Percentiles rank a stretch among this genome's conserved stretches.
phyloP scores from a whole-genome alignment of 306 rosid species.

The Psophocarpus tetragonolobus region DNA sequence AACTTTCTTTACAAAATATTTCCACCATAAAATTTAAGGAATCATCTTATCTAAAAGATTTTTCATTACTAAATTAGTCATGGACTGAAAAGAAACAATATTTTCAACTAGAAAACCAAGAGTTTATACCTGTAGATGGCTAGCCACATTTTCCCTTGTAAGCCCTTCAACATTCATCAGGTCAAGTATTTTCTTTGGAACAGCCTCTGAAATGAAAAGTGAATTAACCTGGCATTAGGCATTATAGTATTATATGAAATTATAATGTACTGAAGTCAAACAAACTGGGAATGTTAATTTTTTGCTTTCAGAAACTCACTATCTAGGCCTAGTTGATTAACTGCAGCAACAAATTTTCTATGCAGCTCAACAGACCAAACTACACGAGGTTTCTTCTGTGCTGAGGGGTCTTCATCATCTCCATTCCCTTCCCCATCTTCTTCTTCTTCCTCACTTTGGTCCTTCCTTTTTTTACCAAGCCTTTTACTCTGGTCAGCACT shows the following conservation, averaged over 20 bases:
- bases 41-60: not conserved
- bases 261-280: not conserved
- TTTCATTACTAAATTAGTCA: not conserved
- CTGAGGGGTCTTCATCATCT: constrained; percentile 67
- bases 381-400: constrained; percentile 74
- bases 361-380: constrained; percentile 85
- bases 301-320: constrained; percentile 53
- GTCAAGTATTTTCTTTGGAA: constrained; percentile 92
- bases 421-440: constrained; percentile 59
- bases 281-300: not conserved
- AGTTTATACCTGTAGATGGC: constrained; percentile 78
- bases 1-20: not conserved
- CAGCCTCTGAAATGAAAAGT: constrained; percentile 62
- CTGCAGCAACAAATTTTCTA: constrained; percentile 76
- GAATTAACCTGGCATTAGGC: constrained; percentile 29
- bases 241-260: not conserved
- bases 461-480: constrained; percentile 59
- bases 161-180: constrained; percentile 86
- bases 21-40: not conserved
- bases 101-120: constrained; percentile 10
- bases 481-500: constrained; percentile 46
- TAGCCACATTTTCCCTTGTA: constrained; percentile 89
- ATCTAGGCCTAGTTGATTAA: constrained; percentile 69
- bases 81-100: not conserved
- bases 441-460: constrained; percentile 65